Evolutionary conservation across 805 yeast genomes (phyloP).

Genomic region (Wickerhamiella domercqiae): DNA sequence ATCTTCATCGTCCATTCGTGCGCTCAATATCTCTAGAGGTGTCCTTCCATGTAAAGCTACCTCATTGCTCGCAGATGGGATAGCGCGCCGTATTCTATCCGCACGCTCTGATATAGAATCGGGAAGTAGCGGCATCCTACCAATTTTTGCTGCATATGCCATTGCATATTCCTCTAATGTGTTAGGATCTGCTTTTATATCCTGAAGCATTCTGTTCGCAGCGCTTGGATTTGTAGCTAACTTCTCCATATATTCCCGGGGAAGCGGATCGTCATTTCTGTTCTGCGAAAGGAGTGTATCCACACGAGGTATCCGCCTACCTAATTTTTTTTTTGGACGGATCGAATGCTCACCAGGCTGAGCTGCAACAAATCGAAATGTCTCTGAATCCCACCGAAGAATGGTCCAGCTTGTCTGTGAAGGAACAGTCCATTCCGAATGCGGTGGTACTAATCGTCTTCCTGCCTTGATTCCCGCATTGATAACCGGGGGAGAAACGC

Average conservation of each 20-base stretch:
- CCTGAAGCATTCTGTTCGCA: neutral
- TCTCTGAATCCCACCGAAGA: conserved; percentile 4
- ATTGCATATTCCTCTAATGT: conserved; percentile 1
- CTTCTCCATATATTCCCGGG: neutral
- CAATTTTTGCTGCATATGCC: neutral
- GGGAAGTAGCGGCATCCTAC: neutral
- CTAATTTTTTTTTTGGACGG: conserved; percentile 2
- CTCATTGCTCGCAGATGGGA: neutral
- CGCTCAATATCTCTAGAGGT: neutral
- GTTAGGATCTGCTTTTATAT: neutral
- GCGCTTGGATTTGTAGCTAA: neutral
- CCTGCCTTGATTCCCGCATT: no score
- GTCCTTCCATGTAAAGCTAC: neutral
- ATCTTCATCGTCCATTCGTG: neutral
- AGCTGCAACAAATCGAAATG: neutral
- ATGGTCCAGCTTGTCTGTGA: neutral
- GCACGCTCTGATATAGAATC: neutral
- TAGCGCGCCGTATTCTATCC: neutral
- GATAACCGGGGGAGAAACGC: no score
- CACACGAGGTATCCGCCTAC: conserved; percentile 4
- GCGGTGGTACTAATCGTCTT: no score
- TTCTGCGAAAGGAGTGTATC: conserved; percentile 2
- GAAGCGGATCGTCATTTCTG: neutral
- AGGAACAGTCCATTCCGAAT: no score
- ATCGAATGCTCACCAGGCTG: neutral